Percentiles rank a stretch among this genome's conserved stretches.
Conservation (phyloP, 106 monocot species). For the Hemerocallis citrina region DNA sequence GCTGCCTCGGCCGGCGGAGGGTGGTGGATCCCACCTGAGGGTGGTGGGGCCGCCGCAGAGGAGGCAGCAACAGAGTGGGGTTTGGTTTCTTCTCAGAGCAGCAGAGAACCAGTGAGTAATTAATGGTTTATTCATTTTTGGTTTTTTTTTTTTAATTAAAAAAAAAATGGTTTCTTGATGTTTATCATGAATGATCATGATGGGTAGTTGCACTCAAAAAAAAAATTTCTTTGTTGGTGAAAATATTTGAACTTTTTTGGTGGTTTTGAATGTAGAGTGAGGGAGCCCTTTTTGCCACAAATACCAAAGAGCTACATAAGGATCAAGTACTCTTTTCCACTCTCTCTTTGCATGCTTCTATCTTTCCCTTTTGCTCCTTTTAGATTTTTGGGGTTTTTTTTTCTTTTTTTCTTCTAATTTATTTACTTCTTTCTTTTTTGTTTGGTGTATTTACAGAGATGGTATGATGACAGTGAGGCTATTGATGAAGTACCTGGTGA, state of each 20-base stretch:
- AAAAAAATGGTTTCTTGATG: background rate
- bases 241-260: too few species aligned
- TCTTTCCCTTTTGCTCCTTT: constrained; percentile 5
- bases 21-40: too few species aligned
- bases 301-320: constrained; percentile 70
- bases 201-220: background rate
- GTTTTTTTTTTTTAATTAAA: background rate
- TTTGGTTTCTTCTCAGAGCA: constrained; percentile 55
- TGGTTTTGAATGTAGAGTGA: constrained; percentile 36
- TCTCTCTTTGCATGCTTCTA: background rate
- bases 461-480: constrained; percentile 54
- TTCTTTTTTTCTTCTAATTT: background rate
- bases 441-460: constrained; percentile 23
- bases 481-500: constrained; percentile 66
- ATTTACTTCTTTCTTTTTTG: background rate
- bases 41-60: constrained; percentile 18
- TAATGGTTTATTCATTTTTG: background rate
- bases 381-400: background rate
- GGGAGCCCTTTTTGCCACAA: constrained; percentile 61
- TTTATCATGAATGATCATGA: background rate
- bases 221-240: background rate
- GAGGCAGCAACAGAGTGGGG: constrained; percentile 11
- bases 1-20: background rate
- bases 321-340: constrained; percentile 42
- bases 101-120: constrained; percentile 51